A percentile compares a stretch with the other conserved stretches of the same genome.
These are phyloP conservation scores for Rhynchosporium agropyri DNA, from an alignment of 2,329 filamentous ascomycete genomes.

Conservation along the genomic window DNA sequence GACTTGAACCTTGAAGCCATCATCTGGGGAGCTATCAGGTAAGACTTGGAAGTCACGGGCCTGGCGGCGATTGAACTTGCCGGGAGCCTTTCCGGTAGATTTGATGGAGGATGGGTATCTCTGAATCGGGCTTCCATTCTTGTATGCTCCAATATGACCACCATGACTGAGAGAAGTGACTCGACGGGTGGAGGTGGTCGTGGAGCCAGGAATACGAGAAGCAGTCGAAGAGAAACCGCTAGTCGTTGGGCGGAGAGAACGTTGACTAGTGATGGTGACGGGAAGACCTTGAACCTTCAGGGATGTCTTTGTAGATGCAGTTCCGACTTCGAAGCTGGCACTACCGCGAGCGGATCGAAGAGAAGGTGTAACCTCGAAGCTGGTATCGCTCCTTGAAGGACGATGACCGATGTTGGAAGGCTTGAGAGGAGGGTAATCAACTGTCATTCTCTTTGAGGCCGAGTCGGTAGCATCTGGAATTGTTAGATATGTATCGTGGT, in stretches of 20 bases:
- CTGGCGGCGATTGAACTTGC: slow-evolving; percentile 6
- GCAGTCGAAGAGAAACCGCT: slow-evolving; percentile 5
- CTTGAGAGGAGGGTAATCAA: slow-evolving; percentile 8
- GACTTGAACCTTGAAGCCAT: neutral
- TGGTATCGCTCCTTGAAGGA: slow-evolving; percentile 8
- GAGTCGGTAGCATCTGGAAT: slow-evolving; percentile 13
- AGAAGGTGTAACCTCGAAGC: slow-evolving; percentile 7
- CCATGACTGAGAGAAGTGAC: slow-evolving; percentile 7
- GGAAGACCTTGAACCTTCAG: neutral
- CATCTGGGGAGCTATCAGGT: neutral
- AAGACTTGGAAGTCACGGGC: slow-evolving; percentile 8
- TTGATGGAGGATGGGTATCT: slow-evolving; percentile 4
- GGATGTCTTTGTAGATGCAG: slow-evolving; percentile 2
- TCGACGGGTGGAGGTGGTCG: neutral
- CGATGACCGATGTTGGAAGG: neutral
- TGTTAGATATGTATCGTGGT: neutral
- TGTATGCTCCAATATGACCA: slow-evolving; percentile 14
- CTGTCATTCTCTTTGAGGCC: slow-evolving; percentile 11
- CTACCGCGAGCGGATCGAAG: slow-evolving; percentile 5
- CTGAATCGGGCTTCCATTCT: slow-evolving; percentile 3
- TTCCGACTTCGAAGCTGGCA: neutral
- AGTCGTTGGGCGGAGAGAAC: neutral
- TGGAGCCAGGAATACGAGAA: neutral
- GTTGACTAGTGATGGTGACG: slow-evolving; percentile 2
- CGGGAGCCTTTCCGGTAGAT: neutral